A percentile compares a stretch with the other conserved stretches of the same genome.
These are phyloP conservation scores for Pneumocystis sp. DNA, from an alignment of 1,139 yeast species.

Conservation along the genomic window DNA sequence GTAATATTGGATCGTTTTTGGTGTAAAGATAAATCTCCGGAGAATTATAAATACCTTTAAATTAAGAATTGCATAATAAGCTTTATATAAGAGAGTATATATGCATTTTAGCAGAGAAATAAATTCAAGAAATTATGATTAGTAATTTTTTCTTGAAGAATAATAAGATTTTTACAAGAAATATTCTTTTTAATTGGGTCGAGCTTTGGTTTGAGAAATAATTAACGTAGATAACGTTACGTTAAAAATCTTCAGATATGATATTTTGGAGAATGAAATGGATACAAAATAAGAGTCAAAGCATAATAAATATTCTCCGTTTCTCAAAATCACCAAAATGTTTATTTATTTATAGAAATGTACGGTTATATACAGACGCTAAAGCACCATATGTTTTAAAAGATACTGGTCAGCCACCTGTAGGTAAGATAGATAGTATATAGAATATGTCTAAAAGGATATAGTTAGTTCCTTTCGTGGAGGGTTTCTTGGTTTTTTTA, in stretches of 20 bases:
- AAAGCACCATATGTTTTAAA: neutral
- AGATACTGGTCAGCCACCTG: neutral
- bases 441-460: neutral
- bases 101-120: neutral
- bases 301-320: neutral
- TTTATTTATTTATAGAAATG: neutral
- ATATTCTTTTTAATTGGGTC: neutral
- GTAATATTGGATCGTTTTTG: no score
- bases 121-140: neutral
- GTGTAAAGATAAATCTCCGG: neutral
- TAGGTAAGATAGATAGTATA: neutral
- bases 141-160: neutral
- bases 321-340: neutral
- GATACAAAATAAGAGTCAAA: neutral
- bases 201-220: neutral
- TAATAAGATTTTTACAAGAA: neutral
- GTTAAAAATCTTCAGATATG: neutral
- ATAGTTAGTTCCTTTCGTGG: neutral
- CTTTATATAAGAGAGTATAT: neutral
- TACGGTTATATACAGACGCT: neutral
- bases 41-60: neutral
- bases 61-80: neutral
- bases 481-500: slow-evolving; percentile 7
- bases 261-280: neutral
- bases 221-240: neutral